These are phyloP conservation scores for Penicillium dipodomyicola DNA, from an alignment of 495 filamentous ascomycete species.

Conservation along the genomic window DNA sequence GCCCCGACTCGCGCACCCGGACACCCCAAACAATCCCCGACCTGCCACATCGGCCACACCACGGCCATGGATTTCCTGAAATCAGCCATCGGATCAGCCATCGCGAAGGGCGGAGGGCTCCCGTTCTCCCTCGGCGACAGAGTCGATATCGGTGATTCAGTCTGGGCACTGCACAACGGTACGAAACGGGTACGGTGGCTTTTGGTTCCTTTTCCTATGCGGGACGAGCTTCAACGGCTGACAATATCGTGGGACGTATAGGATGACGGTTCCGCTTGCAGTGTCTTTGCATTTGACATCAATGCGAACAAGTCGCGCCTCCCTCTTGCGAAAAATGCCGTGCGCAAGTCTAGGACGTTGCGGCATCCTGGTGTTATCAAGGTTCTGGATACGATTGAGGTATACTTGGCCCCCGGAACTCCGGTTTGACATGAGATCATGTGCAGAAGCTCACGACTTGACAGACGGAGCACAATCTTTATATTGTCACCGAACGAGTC, in stretches of 20 bases:
- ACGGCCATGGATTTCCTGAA: slow-evolving; percentile 90
- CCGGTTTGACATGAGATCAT: not conserved
- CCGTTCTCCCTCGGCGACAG: slow-evolving; percentile 89
- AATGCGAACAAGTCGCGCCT: slow-evolving; percentile 71
- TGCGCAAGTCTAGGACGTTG: slow-evolving; percentile 86
- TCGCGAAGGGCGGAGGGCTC: slow-evolving; percentile 89
- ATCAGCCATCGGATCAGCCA: slow-evolving; percentile 93
- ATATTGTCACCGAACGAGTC: slow-evolving; percentile 91
- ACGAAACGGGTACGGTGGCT: slow-evolving; percentile 70
- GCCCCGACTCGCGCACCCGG: slow-evolving; percentile 2
- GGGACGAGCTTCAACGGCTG: slow-evolving; percentile 1
- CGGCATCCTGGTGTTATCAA: slow-evolving; percentile 92
- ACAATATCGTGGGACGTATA: slow-evolving; percentile 32
- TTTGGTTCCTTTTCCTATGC: slow-evolving; percentile 11
- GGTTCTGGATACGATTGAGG: slow-evolving; percentile 91
- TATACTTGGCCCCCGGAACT: slow-evolving; percentile 35
- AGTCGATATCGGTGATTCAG: slow-evolving; percentile 81
- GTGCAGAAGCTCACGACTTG: not conserved
- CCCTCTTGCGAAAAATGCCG: slow-evolving; percentile 85
- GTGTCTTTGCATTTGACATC: slow-evolving; percentile 94
- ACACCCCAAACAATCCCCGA: slow-evolving; percentile 12
- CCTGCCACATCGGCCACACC: slow-evolving; percentile 10
- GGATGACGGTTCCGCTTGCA: slow-evolving; percentile 92
- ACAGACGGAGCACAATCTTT: slow-evolving; percentile 87
- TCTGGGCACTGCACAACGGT: slow-evolving; percentile 91